Percentiles rank a stretch among this genome's conserved stretches.
These are phyloP conservation scores for Comarum palustre DNA, from an alignment of 306 rosid species.

Conservation along the genomic window DNA sequence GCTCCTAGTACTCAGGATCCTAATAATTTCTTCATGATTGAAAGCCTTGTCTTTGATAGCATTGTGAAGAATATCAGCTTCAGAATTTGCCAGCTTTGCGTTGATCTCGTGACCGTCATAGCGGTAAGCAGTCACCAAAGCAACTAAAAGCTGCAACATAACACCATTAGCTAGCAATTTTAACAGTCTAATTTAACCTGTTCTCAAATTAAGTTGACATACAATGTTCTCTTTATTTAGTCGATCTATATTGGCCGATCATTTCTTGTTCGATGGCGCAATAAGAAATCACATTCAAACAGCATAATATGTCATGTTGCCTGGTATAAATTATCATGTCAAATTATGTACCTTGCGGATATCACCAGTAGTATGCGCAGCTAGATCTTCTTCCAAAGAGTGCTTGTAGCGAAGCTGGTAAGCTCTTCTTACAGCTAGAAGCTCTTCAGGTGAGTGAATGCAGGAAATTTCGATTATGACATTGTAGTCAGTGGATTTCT, in stretches of 20 bases:
- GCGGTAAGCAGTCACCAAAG: conserved; percentile 35
- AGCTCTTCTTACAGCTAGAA: conserved; percentile 56
- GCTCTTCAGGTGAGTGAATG: conserved; percentile 59
- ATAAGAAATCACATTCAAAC: neutral
- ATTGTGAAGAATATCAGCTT: conserved; percentile 66
- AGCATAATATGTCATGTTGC: neutral
- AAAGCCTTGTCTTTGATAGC: conserved; percentile 61
- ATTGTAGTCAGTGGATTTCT: conserved; percentile 33
- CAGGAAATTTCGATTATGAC: conserved; percentile 58
- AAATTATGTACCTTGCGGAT: conserved; percentile 56
- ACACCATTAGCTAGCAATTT: neutral
- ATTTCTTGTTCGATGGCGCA: neutral
- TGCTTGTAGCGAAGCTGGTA: conserved; percentile 69
- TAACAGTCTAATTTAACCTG: neutral
- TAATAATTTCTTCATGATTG: conserved; percentile 55
- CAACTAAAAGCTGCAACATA: conserved; percentile 50
- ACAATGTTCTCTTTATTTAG: neutral
- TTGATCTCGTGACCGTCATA: conserved; percentile 33
- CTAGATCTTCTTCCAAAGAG: conserved; percentile 82
- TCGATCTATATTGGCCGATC: neutral
- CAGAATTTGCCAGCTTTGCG: conserved; percentile 33
- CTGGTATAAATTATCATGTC: neutral
- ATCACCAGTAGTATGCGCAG: conserved; percentile 60
- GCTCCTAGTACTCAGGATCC: conserved; percentile 71
- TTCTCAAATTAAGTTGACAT: too few relatives aligned